These are phyloP conservation scores for Silene coronaria DNA, from an alignment of 179 eudicot species.

Conservation along the genomic window DNA sequence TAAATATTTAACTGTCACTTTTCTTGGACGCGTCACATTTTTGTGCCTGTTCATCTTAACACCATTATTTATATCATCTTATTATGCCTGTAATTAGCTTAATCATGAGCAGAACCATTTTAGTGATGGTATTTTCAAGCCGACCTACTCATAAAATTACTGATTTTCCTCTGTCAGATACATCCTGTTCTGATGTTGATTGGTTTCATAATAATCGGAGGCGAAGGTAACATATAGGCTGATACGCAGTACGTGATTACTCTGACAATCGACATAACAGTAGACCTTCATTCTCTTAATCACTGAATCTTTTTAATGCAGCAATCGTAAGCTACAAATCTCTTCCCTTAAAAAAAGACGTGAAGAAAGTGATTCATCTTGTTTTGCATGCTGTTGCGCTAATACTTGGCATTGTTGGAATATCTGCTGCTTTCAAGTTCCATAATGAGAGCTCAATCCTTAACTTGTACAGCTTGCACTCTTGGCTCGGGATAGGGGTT, in stretches of 20 bases:
- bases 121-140: no score
- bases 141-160: background rate
- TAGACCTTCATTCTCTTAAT: background rate
- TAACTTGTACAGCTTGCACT: slow-evolving; percentile 87
- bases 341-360: slow-evolving; percentile 54
- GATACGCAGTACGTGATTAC: background rate
- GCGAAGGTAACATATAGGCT: slow-evolving; percentile 59
- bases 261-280: slow-evolving; percentile 1
- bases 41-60: no score
- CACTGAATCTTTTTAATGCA: slow-evolving; percentile 26
- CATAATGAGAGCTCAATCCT: slow-evolving; percentile 74
- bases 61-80: no score
- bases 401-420: slow-evolving; percentile 72
- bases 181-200: slow-evolving; percentile 86
- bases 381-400: slow-evolving; percentile 65
- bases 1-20: background rate
- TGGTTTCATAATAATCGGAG: slow-evolving; percentile 73
- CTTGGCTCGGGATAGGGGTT: slow-evolving; percentile 86
- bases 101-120: no score
- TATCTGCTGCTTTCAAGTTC: slow-evolving; percentile 73
- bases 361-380: slow-evolving; percentile 63
- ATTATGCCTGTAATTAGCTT: no score
- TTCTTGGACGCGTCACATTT: no score
- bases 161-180: slow-evolving; percentile 37
- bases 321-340: slow-evolving; percentile 65